A percentile compares a stretch with the other conserved stretches of the same genome.
Conservation (phyloP, 768 basidiomycete genomes). For the Cyclocybe cylindracea region DNA sequence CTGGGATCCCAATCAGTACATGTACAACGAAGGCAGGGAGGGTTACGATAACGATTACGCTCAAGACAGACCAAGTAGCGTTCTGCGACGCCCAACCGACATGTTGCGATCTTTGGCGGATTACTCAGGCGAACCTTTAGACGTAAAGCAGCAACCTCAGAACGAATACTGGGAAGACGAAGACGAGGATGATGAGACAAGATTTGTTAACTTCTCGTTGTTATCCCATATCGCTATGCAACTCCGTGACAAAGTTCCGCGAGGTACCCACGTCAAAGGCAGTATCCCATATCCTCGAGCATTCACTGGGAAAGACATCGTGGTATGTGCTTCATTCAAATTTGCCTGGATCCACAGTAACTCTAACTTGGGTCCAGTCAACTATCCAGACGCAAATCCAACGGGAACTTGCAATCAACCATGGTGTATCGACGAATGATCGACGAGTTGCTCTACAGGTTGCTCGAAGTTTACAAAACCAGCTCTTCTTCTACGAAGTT, state of each 20-base stretch:
- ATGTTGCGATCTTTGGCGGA: constrained; percentile 36
- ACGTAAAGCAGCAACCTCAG: constrained; percentile 34
- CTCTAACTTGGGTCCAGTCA: constrained; percentile 48
- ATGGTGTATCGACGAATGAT: constrained; percentile 74
- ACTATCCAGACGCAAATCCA: constrained; percentile 88
- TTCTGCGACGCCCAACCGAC: constrained; percentile 36
- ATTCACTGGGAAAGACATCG: constrained; percentile 94
- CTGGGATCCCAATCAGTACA: constrained; percentile 15
- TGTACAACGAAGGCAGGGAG: constrained; percentile 5
- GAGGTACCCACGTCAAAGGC: constrained; percentile 87
- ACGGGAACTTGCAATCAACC: constrained; percentile 75
- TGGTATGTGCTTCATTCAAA: constrained; percentile 56
- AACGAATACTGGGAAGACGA: constrained; percentile 63
- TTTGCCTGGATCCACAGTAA: background rate
- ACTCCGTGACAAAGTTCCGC: constrained; percentile 86
- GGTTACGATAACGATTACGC: constrained; percentile 6
- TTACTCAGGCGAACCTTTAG: constrained; percentile 22
- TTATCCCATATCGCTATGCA: constrained; percentile 89
- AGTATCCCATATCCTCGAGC: constrained; percentile 88
- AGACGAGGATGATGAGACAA: constrained; percentile 53
- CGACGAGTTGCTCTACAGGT: constrained; percentile 84
- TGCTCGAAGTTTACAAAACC: constrained; percentile 87
- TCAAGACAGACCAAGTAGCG: constrained; percentile 9
- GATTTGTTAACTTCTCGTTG: constrained; percentile 87
- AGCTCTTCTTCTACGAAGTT: constrained; percentile 96